Percentiles rank a stretch among this genome's conserved stretches.
Evolutionary conservation across 495 filamentous ascomycete species (phyloP).

Genomic region (Pyronema omphalodes): DNA sequence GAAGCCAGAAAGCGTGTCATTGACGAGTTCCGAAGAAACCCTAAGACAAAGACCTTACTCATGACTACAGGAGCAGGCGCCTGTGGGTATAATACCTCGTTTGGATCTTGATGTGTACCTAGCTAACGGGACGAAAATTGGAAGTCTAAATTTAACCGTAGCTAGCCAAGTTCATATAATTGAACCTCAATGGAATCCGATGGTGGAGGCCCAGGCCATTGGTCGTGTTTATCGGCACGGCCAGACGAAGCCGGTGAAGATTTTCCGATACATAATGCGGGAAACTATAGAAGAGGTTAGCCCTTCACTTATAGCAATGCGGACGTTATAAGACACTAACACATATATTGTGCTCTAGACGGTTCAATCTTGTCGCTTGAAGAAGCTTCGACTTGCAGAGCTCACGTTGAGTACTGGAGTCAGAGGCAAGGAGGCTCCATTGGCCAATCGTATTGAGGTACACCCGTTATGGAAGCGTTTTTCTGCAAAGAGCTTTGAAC

Average conservation of each 20-base stretch:
- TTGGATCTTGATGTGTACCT: background rate
- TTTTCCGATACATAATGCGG: slow-evolving; percentile 49
- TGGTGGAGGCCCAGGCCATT: slow-evolving; percentile 71
- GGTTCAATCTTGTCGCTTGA: slow-evolving; percentile 1
- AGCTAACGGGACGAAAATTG: background rate
- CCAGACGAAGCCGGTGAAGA: slow-evolving; percentile 62
- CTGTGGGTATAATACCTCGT: slow-evolving; percentile 27
- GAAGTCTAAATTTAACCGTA: slow-evolving; percentile 56
- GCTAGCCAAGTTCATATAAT: slow-evolving; percentile 82
- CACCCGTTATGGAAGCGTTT: no score
- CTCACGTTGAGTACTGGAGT: slow-evolving; percentile 1
- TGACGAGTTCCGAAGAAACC: slow-evolving; percentile 22
- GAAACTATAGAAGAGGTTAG: slow-evolving; percentile 35
- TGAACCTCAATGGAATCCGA: slow-evolving; percentile 66
- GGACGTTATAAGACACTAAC: background rate
- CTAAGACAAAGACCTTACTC: slow-evolving; percentile 26
- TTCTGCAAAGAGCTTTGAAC: no score
- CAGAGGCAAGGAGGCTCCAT: background rate
- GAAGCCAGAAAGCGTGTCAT: slow-evolving; percentile 24
- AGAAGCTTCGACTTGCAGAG: slow-evolving; percentile 2
- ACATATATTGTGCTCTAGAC: background rate
- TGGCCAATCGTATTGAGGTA: slow-evolving; percentile 2
- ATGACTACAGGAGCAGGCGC: slow-evolving; percentile 37
- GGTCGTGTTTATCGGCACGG: slow-evolving; percentile 76
- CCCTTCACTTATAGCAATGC: background rate